Conservation (phyloP, 2,329 filamentous ascomycete genomes). For the Ophiostoma sp. region DNA sequence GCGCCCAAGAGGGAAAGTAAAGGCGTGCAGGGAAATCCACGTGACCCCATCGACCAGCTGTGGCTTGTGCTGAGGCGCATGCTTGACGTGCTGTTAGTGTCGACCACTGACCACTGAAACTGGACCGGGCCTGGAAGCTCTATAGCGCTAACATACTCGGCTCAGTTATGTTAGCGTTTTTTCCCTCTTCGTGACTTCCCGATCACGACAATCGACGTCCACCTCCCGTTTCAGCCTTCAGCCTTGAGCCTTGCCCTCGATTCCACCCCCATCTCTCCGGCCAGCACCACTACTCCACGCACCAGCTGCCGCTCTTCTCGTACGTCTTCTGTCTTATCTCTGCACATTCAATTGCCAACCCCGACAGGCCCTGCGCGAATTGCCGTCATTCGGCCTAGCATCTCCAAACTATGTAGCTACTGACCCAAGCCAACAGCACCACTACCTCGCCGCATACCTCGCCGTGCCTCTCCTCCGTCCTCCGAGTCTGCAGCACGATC, state of each 20-base stretch:
- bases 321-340: neutral
- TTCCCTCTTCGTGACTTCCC: slow-evolving; percentile 7
- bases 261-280: neutral
- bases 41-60: neutral
- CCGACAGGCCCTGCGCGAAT: slow-evolving; percentile 8
- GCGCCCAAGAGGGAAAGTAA: neutral
- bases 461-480: neutral
- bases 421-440: slow-evolving; percentile 10
- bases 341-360: neutral
- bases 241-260: neutral
- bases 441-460: neutral
- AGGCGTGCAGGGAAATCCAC: neutral
- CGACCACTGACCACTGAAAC: neutral
- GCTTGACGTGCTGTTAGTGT: neutral
- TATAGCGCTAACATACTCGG: slow-evolving; percentile 13
- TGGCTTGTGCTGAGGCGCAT: neutral
- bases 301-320: neutral
- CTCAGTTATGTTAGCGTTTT: slow-evolving; percentile 16
- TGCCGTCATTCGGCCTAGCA: neutral
- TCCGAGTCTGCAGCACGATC: neutral
- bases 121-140: neutral
- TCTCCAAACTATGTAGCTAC: neutral
- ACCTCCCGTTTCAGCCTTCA: neutral
- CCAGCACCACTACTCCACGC: neutral
- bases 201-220: slow-evolving; percentile 7